These are phyloP conservation scores for Candida montana DNA, from an alignment of 805 yeast species.

Conservation along the genomic window DNA sequence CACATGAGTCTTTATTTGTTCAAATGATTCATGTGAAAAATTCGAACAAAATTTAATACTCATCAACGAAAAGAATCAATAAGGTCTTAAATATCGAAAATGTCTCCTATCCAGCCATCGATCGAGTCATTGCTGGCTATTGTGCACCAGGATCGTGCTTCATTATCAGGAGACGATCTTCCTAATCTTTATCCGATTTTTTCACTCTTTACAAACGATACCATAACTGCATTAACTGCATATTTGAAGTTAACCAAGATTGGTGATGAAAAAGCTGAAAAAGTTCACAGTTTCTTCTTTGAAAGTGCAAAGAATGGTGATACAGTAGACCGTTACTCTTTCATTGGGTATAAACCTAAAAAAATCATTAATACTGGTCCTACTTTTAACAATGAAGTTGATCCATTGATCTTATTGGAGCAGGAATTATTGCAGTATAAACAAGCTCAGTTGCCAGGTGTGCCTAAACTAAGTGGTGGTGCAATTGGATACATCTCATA, in stretches of 20 bases:
- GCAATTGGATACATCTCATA: slow-evolving; percentile 95
- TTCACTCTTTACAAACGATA: slow-evolving; percentile 67
- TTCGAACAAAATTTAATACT: too few relatives aligned
- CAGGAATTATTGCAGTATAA: slow-evolving; percentile 58
- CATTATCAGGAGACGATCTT: slow-evolving; percentile 18
- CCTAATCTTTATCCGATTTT: slow-evolving; percentile 81
- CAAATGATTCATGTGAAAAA: too few relatives aligned
- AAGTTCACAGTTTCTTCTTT: slow-evolving; percentile 70
- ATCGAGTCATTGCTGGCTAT: slow-evolving; percentile 39
- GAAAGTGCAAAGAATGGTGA: slow-evolving; percentile 91
- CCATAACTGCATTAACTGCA: slow-evolving; percentile 85
- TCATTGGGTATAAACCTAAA: slow-evolving; percentile 82
- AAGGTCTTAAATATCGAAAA: too few relatives aligned
- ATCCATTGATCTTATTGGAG: slow-evolving; percentile 75
- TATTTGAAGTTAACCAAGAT: slow-evolving; percentile 68
- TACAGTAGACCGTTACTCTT: slow-evolving; percentile 83
- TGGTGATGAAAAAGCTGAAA: slow-evolving; percentile 46
- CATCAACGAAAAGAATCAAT: too few relatives aligned
- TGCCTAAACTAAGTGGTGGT: slow-evolving; percentile 87
- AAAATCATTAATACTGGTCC: slow-evolving; percentile 69
- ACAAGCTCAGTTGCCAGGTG: slow-evolving; percentile 76
- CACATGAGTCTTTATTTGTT: too few relatives aligned
- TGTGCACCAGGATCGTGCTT: slow-evolving; percentile 31
- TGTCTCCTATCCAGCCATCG: slow-evolving; percentile 43
- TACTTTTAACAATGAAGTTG: slow-evolving; percentile 47